Base-by-base conservation (phyloP, 768 basidiomycete species). In the Tulasnella sp. region DNA sequence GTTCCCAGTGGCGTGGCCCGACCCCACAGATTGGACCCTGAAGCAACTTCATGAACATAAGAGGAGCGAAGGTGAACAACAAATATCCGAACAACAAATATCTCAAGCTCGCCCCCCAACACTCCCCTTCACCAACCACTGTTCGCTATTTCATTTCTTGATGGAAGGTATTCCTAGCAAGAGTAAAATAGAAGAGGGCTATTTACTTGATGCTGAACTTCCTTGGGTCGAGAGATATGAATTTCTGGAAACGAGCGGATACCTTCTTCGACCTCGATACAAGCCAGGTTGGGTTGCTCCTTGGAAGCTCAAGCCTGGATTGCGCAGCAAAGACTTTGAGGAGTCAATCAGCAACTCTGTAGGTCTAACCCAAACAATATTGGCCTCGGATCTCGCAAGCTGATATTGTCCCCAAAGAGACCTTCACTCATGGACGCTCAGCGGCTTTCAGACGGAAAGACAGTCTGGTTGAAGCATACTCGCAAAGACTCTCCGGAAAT, bases 211-310 rank as follows among this genome's bases (percentile, higher is more conserved):
- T 12, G n/a, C 8, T 29, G 69, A 71, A 41, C 22, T 22, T 19
- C 7, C 34, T 64, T 71, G 69, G 69, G 69, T 69, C 19, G 47
- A 9, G n/a, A 62, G 47, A 5, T 36, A 71, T 19, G 26, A 62
- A n/a, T 71, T 62, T 29, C 29, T 71, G 7, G 12, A 32, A 17
- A 19, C 12, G 6, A 19, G n/a, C 5, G 69, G 69, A 16, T 71
- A 71, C 34, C 32, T 12, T 17, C 69, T 71, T 6, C 69, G 69
- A 5, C 69, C 69, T 64, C 69, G 59, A 17, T 71, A 71, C 59
- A n/a, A 26, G 17, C 69, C 69, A 35, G 69, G 62, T 8, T 71
- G 69, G 69, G 64, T 16, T 17, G 8, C 62, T 6, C 64, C 69
- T 26, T 71, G 69, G 67, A 5, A 19, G 8, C n/a, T 11, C 11